These are phyloP conservation scores for Bondarzewia mesenterica DNA, from an alignment of 1,284 basidiomycete genomes.

Conservation along the genomic window DNA sequence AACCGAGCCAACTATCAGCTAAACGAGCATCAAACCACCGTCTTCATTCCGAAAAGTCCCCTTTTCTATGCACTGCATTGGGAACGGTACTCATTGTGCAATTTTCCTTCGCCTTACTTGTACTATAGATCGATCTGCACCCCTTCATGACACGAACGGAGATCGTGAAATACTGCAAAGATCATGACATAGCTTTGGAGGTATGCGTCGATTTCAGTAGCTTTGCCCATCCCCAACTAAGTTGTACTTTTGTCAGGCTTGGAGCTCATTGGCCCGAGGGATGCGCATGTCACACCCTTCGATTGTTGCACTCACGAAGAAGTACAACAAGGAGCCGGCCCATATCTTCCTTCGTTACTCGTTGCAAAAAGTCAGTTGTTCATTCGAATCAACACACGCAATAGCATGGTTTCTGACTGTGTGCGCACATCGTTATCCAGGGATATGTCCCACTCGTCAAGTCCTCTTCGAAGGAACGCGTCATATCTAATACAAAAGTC, in stretches of 20 bases:
- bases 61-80: no score
- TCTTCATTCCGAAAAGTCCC: no score
- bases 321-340: constrained; percentile 53
- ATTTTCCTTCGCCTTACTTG: no score
- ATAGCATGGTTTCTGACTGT: background rate
- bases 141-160: constrained; percentile 66
- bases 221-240: constrained; percentile 19
- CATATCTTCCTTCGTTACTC: constrained; percentile 72
- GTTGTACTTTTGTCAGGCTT: constrained; percentile 29
- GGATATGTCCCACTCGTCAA: constrained; percentile 56
- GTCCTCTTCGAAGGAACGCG: constrained; percentile 44
- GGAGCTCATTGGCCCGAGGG: constrained; percentile 45
- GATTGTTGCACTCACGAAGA: constrained; percentile 32
- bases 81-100: no score
- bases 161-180: constrained; percentile 53
- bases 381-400: background rate
- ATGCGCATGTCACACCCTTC: constrained; percentile 41
- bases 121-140: constrained; percentile 50
- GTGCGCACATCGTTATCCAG: constrained; percentile 19
- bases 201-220: constrained; percentile 35
- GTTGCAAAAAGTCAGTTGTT: constrained; percentile 62
- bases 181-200: constrained; percentile 56
- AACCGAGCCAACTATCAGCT: no score
- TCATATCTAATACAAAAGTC: constrained; percentile 49
- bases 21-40: background rate